Percentiles rank a stretch among this genome's conserved stretches.
These are phyloP conservation scores for Albizia julibrissin DNA, from an alignment of 306 rosid species.

Conservation along the genomic window DNA sequence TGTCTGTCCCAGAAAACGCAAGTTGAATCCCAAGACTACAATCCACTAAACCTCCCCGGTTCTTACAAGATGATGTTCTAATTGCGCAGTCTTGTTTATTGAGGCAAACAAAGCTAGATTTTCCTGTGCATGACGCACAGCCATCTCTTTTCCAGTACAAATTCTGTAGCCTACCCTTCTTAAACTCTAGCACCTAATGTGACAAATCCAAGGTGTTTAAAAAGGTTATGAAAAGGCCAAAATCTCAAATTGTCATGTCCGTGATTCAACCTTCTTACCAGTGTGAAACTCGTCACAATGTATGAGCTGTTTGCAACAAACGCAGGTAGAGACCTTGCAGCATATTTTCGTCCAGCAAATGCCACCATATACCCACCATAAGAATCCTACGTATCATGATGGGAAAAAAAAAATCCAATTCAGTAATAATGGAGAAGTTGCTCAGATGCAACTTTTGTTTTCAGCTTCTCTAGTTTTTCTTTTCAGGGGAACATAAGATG, in stretches of 20 bases:
- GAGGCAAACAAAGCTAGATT: constrained; percentile 64
- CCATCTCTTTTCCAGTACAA: constrained; percentile 75
- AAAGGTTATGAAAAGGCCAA: not conserved
- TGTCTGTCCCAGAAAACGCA: constrained; percentile 74
- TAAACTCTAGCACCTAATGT: constrained; percentile 65
- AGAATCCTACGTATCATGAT: constrained; percentile 41
- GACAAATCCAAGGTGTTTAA: constrained; percentile 29
- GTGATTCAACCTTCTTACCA: constrained; percentile 46
- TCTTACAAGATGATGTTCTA: constrained; percentile 55
- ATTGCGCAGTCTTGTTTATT: constrained; percentile 75
- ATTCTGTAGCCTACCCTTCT: constrained; percentile 76
- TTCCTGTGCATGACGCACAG: constrained; percentile 57
- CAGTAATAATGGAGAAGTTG: not conserved
- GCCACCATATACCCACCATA: constrained; percentile 80
- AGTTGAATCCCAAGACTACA: constrained; percentile 71
- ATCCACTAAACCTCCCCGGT: constrained; percentile 65
- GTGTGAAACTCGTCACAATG: constrained; percentile 64
- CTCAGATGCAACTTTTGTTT: constrained; percentile 5
- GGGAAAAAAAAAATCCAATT: not conserved
- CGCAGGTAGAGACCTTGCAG: constrained; percentile 66
- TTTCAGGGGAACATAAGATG: not conserved
- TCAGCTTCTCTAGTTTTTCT: not conserved
- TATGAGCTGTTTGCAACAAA: constrained; percentile 64
- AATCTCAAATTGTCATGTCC: not conserved
- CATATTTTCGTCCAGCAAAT: constrained; percentile 68